Evolutionary conservation across 495 filamentous ascomycete genomes (phyloP).

Genomic region (Penicillium canescens): DNA sequence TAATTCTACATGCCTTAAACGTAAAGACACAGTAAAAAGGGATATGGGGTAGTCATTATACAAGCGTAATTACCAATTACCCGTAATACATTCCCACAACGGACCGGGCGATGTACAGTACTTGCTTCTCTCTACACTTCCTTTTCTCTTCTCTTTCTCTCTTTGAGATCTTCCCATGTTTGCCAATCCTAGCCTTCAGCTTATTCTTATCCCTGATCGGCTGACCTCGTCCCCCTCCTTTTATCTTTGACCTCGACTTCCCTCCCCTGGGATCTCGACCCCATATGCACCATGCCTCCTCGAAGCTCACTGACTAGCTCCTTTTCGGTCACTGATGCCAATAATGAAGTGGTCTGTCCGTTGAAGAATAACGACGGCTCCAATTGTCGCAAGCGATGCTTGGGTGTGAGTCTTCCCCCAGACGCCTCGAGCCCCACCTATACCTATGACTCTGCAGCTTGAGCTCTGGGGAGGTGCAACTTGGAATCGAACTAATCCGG

Average conservation of each 20-base stretch:
- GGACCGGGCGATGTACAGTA: conserved; percentile 1
- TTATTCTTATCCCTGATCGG: conserved; percentile 6
- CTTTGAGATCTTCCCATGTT: conserved; percentile 7
- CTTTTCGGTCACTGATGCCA: conserved; percentile 88
- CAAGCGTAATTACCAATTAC: conserved; percentile 8
- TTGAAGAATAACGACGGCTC: conserved; percentile 95
- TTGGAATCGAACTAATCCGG: conserved; percentile 24
- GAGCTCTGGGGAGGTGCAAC: not conserved
- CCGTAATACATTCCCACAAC: conserved; percentile 16
- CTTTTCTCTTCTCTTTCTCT: conserved; percentile 20
- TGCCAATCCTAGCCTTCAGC: conserved; percentile 13
- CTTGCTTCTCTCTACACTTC: conserved; percentile 12
- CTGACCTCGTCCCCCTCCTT: conserved; percentile 2
- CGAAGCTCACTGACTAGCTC: conserved; percentile 84
- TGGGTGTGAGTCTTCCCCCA: conserved; percentile 73
- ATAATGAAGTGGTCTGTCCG: conserved; percentile 96
- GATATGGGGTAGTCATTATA: not conserved
- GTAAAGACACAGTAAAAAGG: not conserved
- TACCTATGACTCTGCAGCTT: conserved; percentile 14
- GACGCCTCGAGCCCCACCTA: conserved; percentile 14
- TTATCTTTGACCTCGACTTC: conserved; percentile 4
- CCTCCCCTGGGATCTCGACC: conserved; percentile 2
- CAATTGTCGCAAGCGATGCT: conserved; percentile 94
- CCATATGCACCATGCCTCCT: conserved; percentile 74
- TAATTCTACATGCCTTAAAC: not conserved